These are phyloP conservation scores for Didymella sp. DNA, from an alignment of 2,329 filamentous ascomycete species.

Conservation along the genomic window DNA sequence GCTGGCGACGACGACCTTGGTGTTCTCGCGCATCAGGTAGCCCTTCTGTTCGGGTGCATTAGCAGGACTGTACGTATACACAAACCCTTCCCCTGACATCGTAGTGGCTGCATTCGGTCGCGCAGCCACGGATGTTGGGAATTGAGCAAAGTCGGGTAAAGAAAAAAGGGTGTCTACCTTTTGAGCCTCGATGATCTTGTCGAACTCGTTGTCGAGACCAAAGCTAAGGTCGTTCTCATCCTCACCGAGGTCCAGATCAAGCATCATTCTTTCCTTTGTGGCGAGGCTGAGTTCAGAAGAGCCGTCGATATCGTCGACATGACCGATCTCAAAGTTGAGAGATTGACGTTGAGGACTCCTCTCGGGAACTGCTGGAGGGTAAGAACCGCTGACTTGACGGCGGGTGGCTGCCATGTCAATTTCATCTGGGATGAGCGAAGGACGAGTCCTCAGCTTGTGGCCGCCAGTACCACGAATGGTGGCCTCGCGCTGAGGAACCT, in stretches of 20 bases:
- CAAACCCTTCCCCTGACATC: slow-evolving; percentile 40
- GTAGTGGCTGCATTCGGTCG: slow-evolving; percentile 29
- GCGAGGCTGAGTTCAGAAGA: slow-evolving; percentile 39
- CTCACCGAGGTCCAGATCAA: slow-evolving; percentile 81
- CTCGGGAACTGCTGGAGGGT: slow-evolving; percentile 53
- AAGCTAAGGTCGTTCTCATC: slow-evolving; percentile 75
- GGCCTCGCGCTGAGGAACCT: slow-evolving; percentile 80
- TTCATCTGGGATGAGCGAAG: slow-evolving; percentile 87
- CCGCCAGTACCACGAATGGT: slow-evolving; percentile 90
- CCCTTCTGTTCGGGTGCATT: slow-evolving; percentile 79
- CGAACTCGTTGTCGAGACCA: slow-evolving; percentile 90
- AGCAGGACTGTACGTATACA: slow-evolving; percentile 51
- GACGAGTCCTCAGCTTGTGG: slow-evolving; percentile 79
- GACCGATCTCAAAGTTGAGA: slow-evolving; percentile 42
- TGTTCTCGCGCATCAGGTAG: slow-evolving; percentile 98
- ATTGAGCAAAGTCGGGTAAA: slow-evolving; percentile 43
- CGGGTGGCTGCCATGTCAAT: slow-evolving; percentile 85
- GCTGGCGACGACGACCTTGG: slow-evolving; percentile 93
- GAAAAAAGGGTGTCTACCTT: slow-evolving; percentile 74
- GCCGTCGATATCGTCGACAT: slow-evolving; percentile 38
- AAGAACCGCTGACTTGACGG: slow-evolving; percentile 81
- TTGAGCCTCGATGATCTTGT: slow-evolving; percentile 93
- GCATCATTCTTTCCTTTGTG: slow-evolving; percentile 57
- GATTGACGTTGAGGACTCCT: slow-evolving; percentile 50
- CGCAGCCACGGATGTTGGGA: slow-evolving; percentile 37